Percentiles rank a stretch among this genome's conserved stretches.
Evolutionary conservation across 257 asterid genomes (phyloP).

Genomic region (Petunia secreta): DNA sequence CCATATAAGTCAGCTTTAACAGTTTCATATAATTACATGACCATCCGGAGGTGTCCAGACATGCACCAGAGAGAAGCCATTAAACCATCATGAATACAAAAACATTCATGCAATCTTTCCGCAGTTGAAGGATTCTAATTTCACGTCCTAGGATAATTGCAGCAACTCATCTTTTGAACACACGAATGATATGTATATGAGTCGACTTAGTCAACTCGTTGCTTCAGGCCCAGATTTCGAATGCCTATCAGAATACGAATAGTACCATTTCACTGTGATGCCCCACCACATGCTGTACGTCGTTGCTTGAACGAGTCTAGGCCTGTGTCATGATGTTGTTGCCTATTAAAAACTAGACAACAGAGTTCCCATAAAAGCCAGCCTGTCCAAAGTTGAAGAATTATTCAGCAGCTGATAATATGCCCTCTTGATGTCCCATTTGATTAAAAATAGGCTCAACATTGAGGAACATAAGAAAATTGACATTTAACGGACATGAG

Average conservation of each 20-base stretch:
- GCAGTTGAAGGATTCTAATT: background rate
- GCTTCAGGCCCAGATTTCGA: slow-evolving; percentile 5
- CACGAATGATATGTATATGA: background rate
- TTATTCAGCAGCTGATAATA: slow-evolving; percentile 10
- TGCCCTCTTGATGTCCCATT: background rate
- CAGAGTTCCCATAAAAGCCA: background rate
- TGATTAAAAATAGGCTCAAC: slow-evolving; percentile 12
- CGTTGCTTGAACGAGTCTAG: background rate
- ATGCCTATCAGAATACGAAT: background rate
- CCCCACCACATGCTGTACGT: background rate
- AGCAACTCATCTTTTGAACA: slow-evolving; percentile 13
- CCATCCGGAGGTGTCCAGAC: background rate
- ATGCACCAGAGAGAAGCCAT: background rate
- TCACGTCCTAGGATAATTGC: background rate
- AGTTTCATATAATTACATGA: slow-evolving; percentile 6
- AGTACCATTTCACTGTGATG: background rate
- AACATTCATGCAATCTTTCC: background rate
- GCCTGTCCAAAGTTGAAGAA: background rate
- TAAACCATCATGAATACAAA: slow-evolving; percentile 1
- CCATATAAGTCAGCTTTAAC: background rate
- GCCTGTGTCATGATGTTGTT: background rate
- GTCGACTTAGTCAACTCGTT: background rate
- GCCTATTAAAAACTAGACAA: background rate
- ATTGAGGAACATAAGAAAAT: background rate
- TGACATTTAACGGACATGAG: slow-evolving; percentile 10